Base-by-base conservation (phyloP, 306 rosid genomes). In the Crotalaria pallida region DNA sequence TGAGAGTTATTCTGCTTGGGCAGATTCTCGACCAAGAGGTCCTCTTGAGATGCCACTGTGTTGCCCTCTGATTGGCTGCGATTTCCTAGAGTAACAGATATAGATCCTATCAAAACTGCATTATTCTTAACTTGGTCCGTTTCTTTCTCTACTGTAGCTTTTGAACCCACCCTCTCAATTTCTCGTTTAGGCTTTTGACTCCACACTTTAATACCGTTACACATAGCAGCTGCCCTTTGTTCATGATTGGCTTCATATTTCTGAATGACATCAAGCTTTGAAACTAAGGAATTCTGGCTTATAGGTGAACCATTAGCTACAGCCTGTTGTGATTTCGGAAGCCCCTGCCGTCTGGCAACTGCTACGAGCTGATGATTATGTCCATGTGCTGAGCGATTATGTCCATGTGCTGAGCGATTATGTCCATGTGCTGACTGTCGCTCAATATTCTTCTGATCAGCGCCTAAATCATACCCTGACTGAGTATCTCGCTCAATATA, bases 31-130 rank as follows among this genome's bases (percentile, higher is more conserved):
- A 33, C 70, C 48, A 16, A 55, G 65, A 71, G 38, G 66, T 68
- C 81, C 72, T 74, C 86, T 63, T n/a, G 45, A 75, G 76, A 55
- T 52, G 80, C 74, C 45, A 78, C 77, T 51, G 31, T 59, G 62
- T 72, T 76, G 65, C 77, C 70, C 73, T 81, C 88, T 29, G 77
- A 60, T 51, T 65, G 80, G 65, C 64, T 57, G 82, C 80, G 69
- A 76, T 82, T 79, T 68, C 81, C 76, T 23, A 92, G 81, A 13
- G 83, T 69, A 68, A 92, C 88, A 16, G 92, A 29, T 65, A 92
- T 84, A 33, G 98, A 92, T 70, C 98, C 98, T 65, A 92, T 92
- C 71, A 92, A 70, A 64, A 92, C 84, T 81, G 87, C 89, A 27
- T 65, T 73, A 52, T 82, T 79, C 77, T 86, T 86, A 33, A 41